Evolutionary conservation across 306 rosid genomes (phyloP).

Genomic region (Glycyrrhiza uralensis): DNA sequence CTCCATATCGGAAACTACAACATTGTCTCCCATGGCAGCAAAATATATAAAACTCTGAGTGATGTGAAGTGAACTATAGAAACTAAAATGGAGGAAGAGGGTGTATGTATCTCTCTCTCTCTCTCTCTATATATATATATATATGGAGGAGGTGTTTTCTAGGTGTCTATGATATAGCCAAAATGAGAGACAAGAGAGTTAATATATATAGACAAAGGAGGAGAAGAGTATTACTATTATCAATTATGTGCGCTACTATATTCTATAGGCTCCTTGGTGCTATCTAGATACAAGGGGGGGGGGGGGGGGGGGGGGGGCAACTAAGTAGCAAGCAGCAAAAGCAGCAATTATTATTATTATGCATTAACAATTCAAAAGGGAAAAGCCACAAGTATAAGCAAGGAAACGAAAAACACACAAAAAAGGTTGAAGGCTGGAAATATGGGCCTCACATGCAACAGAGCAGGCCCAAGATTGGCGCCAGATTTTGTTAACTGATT

Average conservation of each 20-base stretch:
- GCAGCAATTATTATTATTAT: slow-evolving; percentile 24
- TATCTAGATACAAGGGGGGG: neutral
- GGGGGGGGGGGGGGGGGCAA: slow-evolving; percentile 1
- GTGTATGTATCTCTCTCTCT: no score
- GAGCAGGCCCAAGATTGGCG: slow-evolving; percentile 42
- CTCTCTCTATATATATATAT: neutral
- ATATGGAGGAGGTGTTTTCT: neutral
- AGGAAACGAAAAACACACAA: neutral
- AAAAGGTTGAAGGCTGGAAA: neutral
- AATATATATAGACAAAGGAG: slow-evolving; percentile 26
- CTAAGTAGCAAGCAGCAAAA: neutral
- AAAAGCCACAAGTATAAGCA: neutral
- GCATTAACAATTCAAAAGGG: neutral
- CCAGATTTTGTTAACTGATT: slow-evolving; percentile 40
- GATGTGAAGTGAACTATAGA: neutral
- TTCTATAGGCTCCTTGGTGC: slow-evolving; percentile 5
- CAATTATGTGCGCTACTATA: slow-evolving; percentile 26
- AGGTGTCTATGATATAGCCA: neutral
- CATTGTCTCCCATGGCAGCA: slow-evolving; percentile 64
- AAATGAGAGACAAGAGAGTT: slow-evolving; percentile 20
- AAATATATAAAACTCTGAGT: no score
- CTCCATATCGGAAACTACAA: slow-evolving; percentile 69
- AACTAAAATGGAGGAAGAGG: slow-evolving; percentile 4
- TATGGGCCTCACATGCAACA: slow-evolving; percentile 48
- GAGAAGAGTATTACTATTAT: neutral